Conservation (phyloP, 768 basidiomycete genomes). For the Trametes meyenii region DNA sequence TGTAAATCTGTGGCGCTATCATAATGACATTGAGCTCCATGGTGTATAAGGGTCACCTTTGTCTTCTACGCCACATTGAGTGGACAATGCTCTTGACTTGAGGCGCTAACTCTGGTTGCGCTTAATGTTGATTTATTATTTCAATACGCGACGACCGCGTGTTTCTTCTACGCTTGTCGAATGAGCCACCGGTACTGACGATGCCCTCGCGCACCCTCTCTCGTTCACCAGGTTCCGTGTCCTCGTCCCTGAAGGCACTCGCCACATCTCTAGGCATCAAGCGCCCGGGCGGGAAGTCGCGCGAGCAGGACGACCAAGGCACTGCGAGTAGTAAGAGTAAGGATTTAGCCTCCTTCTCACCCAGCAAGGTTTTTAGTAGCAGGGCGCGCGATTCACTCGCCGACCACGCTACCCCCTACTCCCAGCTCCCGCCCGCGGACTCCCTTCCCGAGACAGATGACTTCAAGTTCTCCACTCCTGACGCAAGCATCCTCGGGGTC, state of each 20-base stretch:
- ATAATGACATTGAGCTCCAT: too few species aligned
- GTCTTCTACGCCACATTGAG: not conserved
- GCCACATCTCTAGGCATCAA: slow-evolving; percentile 78
- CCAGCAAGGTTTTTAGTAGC: slow-evolving; percentile 15
- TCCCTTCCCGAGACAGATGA: slow-evolving; percentile 34
- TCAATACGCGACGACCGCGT: not conserved
- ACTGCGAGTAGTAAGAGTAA: slow-evolving; percentile 26
- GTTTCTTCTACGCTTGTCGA: not conserved
- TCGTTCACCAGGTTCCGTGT: slow-evolving; percentile 50
- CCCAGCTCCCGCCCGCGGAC: slow-evolving; percentile 21
- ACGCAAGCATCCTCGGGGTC: slow-evolving; percentile 24
- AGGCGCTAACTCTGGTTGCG: not conserved
- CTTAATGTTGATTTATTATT: not conserved
- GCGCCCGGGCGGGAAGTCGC: slow-evolving; percentile 40
- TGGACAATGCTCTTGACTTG: not conserved
- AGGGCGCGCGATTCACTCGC: slow-evolving; percentile 21
- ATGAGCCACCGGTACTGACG: slow-evolving; percentile 10
- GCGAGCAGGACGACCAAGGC: slow-evolving; percentile 24
- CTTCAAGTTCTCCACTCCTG: slow-evolving; percentile 48
- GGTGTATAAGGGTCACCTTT: too few species aligned
- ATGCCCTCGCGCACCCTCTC: not conserved
- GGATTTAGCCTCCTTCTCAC: slow-evolving; percentile 27
- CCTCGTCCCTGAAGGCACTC: slow-evolving; percentile 74
- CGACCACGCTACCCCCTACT: slow-evolving; percentile 25
- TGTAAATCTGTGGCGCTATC: too few species aligned